phyloP scores from a whole-genome alignment of 306 rosid genomes.

The Cicer arietinum region DNA sequence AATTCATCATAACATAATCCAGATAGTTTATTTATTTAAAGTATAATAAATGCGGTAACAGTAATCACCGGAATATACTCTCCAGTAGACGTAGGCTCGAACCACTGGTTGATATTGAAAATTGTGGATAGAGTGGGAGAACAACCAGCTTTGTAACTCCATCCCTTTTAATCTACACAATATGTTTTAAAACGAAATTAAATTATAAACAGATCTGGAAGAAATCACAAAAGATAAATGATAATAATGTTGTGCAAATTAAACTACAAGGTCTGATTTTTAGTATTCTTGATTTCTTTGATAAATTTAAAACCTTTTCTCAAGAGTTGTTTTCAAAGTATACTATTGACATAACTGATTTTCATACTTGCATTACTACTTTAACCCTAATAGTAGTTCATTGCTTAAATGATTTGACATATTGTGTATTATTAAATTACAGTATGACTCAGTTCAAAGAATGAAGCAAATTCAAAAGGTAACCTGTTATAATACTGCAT shows the following conservation, averaged over 20 bases:
- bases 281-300: background rate
- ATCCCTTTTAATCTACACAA: constrained; percentile 81
- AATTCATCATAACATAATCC: constrained; percentile 26
- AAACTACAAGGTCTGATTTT: background rate
- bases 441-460: background rate
- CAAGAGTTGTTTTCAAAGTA: too few relatives aligned
- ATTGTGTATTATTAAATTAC: too few relatives aligned
- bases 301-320: background rate
- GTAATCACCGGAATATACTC: constrained; percentile 85
- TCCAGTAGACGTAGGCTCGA: constrained; percentile 97
- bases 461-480: constrained; percentile 17
- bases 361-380: too few relatives aligned
- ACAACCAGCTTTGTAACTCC: constrained; percentile 90
- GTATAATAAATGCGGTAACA: constrained; percentile 19
- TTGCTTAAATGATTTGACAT: too few relatives aligned
- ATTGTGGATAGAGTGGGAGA: constrained; percentile 98
- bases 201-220: constrained; percentile 32
- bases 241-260: too few relatives aligned
- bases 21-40: constrained; percentile 15
- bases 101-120: constrained; percentile 97
- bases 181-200: constrained; percentile 32
- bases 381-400: too few relatives aligned
- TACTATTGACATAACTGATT: too few relatives aligned
- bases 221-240: too few relatives aligned
- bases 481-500: constrained; percentile 31